Percentiles rank a stretch among this genome's conserved stretches.
Evolutionary conservation across 2,329 filamentous ascomycete genomes (phyloP).

Genomic region (Stachybotrys chartarum): DNA sequence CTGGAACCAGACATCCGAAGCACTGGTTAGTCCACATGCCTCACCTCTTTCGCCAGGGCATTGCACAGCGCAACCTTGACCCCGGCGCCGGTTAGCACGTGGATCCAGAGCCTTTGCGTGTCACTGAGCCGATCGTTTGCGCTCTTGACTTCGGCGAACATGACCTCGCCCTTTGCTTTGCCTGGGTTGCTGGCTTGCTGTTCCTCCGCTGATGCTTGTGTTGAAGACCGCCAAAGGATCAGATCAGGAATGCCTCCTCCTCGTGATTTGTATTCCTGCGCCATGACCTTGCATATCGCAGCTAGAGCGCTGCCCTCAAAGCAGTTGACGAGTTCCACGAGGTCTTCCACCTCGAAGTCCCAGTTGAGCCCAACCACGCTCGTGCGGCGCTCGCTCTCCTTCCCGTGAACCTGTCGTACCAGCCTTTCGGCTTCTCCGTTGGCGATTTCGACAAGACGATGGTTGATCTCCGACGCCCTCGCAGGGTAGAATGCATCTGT

Average conservation of each 20-base stretch:
- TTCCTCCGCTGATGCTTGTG: conserved; percentile 16
- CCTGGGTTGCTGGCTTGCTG: conserved; percentile 15
- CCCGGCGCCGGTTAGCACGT: conserved; percentile 80
- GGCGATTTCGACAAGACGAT: conserved; percentile 74
- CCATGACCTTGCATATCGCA: conserved; percentile 85
- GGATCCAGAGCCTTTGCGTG: conserved; percentile 93
- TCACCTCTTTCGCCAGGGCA: conserved; percentile 47
- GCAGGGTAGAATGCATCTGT: conserved; percentile 87
- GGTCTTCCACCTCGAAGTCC: conserved; percentile 73
- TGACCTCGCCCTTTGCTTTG: conserved; percentile 49
- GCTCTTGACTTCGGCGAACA: conserved; percentile 76
- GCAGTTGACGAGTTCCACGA: conserved; percentile 70
- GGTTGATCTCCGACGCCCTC: conserved; percentile 83
- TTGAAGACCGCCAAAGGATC: conserved; percentile 66
- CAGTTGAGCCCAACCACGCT: conserved; percentile 91
- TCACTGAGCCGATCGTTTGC: conserved; percentile 92
- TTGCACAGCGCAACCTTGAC: conserved; percentile 77
- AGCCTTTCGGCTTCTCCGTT: conserved; percentile 70
- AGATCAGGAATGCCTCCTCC: conserved; percentile 88
- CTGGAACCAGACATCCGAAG: background rate
- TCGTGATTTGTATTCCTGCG: conserved; percentile 84
- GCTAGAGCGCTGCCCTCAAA: conserved; percentile 77
- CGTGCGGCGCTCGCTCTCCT: conserved; percentile 63
- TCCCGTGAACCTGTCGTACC: conserved; percentile 59
- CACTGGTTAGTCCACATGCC: conserved; percentile 25